These are phyloP conservation scores for Esteya vermicola DNA, from an alignment of 2,329 filamentous ascomycete genomes.

Conservation along the genomic window DNA sequence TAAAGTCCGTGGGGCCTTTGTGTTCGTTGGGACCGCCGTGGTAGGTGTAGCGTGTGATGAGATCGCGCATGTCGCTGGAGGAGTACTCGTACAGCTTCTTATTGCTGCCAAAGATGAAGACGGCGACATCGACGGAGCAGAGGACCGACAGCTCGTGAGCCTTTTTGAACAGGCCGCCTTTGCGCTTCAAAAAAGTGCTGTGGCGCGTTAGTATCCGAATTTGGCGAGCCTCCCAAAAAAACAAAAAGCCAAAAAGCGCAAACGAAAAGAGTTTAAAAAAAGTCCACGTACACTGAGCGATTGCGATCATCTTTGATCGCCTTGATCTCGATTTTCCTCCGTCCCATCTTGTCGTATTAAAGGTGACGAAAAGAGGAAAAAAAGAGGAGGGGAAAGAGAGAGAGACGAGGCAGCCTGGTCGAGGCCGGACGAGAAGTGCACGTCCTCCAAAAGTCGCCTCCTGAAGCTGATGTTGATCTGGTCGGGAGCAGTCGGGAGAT, in stretches of 20 bases:
- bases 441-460: not conserved
- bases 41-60: constrained; percentile 78
- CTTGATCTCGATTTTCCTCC: constrained; percentile 99
- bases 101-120: constrained; percentile 97
- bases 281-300: constrained; percentile 70
- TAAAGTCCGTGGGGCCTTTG: constrained; percentile 88
- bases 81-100: constrained; percentile 99
- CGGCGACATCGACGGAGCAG: constrained; percentile 94
- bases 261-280: constrained; percentile 8
- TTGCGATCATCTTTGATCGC: constrained; percentile 98
- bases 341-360: constrained; percentile 77
- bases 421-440: too few relatives aligned
- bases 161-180: constrained; percentile 98
- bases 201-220: not conserved
- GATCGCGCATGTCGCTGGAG: constrained; percentile 82
- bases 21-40: constrained; percentile 90
- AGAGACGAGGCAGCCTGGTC: too few relatives aligned
- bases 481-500: not conserved
- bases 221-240: not conserved
- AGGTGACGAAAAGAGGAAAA: not conserved
- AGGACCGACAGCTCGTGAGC: constrained; percentile 95
- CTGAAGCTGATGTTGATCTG: not conserved
- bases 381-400: not conserved
- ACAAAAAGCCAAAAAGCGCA: too few relatives aligned
- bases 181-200: constrained; percentile 96